Evolutionary conservation across 805 yeast genomes (phyloP), one percentile per base, ranked within the genome.

Genomic region (Suhomyces faveliae): DNA sequence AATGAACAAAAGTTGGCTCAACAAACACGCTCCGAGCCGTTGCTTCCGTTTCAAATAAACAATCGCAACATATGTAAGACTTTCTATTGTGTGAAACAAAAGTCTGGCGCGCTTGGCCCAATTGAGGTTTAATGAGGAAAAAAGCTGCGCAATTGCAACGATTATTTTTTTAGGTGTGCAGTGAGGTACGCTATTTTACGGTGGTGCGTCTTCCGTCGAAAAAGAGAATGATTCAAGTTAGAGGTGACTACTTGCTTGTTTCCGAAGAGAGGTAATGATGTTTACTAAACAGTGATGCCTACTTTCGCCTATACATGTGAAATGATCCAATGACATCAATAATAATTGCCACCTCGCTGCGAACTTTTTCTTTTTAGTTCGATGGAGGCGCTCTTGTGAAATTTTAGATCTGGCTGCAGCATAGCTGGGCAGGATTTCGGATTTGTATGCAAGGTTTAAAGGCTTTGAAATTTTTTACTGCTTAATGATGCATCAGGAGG

Each of bases 61-160:
- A 37, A 37, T 37, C 30, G 15, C 9, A 37, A 11, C 13, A 8
- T 19, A 19, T 37, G n/a, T 12, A 37, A n/a, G 40, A 20, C 40
- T 21, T n/a, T 37, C 40, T 37, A 37, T 37, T 37, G 40, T 37
- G 12, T 19, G 25, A n/a, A 37, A 20, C 24, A 37, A 37, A 12
- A 12, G 13, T 10, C 22, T 37, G n/a, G 40, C 40, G 23, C 13
- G 23, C 20, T 37, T 37, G 25, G 12, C 40, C 40, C 17, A 21
- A 37, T 21, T 19, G 24, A 21, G 23, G 19, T 10, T 17, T 11
- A 33, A 33, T 33, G 21, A 15, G 37, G 37, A 33, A 33, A 33
- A 33, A 17, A 17, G 37, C 37, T 17, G 19, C 37, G 37, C 37
- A 17, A 17, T 17, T 19, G 19, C 21, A 33, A 33, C 37, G 37